Percentiles rank a stretch among this genome's conserved stretches.
These are phyloP conservation scores for Earliella scabrosa DNA, from an alignment of 1,284 basidiomycete genomes.

Conservation along the genomic window DNA sequence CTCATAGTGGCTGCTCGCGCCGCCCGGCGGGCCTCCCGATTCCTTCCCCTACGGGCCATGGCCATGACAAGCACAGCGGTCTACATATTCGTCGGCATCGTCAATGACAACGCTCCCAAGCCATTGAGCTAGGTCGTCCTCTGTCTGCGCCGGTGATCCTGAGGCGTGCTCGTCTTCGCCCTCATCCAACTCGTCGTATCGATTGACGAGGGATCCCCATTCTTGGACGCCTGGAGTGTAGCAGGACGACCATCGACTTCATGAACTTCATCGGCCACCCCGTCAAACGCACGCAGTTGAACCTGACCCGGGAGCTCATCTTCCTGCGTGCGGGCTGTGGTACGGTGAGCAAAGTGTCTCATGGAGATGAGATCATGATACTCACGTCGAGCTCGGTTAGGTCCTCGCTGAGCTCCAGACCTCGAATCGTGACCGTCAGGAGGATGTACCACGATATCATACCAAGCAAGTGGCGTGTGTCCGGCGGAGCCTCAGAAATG, in stretches of 20 bases:
- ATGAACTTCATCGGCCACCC: constrained; percentile 44
- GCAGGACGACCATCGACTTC: constrained; percentile 51
- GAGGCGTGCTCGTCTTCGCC: constrained; percentile 42
- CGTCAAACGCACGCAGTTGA: constrained; percentile 49
- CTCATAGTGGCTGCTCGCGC: constrained; percentile 4
- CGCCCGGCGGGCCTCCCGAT: not conserved
- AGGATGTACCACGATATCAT: constrained; percentile 58
- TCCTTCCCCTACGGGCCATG: not conserved
- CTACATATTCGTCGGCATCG: constrained; percentile 20
- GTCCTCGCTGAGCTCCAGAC: constrained; percentile 49
- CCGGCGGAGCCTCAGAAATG: constrained; percentile 56
- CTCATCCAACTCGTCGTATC: constrained; percentile 23
- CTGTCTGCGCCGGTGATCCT: constrained; percentile 39
- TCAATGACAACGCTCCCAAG: constrained; percentile 15
- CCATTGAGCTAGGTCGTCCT: constrained; percentile 49
- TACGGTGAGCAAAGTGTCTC: too few species aligned
- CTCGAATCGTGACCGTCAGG: constrained; percentile 49
- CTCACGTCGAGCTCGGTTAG: constrained; percentile 53
- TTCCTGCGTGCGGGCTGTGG: too few species aligned
- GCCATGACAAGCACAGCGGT: not conserved
- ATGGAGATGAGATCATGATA: constrained; percentile 8
- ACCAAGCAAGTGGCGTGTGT: constrained; percentile 57
- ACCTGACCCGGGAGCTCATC: constrained; percentile 48
- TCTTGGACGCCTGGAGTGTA: constrained; percentile 47
- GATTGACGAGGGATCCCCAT: constrained; percentile 45